Base-by-base conservation (phyloP, 768 basidiomycete species). In the Rhodotorula babjevae region DNA sequence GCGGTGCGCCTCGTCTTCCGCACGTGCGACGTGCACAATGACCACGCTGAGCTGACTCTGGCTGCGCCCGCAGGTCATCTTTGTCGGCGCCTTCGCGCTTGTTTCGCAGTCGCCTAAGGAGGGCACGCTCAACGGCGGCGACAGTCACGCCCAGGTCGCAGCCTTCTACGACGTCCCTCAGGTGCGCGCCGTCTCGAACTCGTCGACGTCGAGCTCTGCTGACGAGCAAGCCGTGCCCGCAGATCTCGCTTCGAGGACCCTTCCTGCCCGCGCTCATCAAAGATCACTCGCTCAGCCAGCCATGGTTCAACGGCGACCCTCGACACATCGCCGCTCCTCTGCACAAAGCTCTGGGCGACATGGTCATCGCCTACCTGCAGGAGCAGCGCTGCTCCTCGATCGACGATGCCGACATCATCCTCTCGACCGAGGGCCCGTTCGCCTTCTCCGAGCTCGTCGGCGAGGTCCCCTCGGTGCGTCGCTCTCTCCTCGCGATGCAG, bases 291-390 rank as follows among this genome's bases (percentile, higher is more conserved):
- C 60, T 61, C 60, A 42, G n/a, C 27, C 15, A 9, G 15, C 60
- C 60, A 3, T 61, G n/a, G 25, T 61, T 61, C 42, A 61, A 61
- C 42, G 42, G 46, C 42, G 60, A 61, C 44, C 8, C 44, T 10
- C 60, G 60, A 2, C 60, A 61, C 60, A 61, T 61, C 29, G 60
- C 60, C 27, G n/a, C 40, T 6, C 60, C 60, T 7, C 29, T 61
- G 8, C 60, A 61, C 25, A 8, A 16, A 3, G 42, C 42, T 2
- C 60, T 63, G 6, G 62, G 49, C 31, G 62, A 63, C 50, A 33
- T 33, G 31, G 16, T 63, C 50, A 42, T 40, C 25, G 27, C 62
- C 1, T 63, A 42, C 50, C 27, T 63, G 21, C 15, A 53, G 23
- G 47, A 63, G 62, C 62, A 53, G 47, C 49, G 47, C 8, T 63